Percentiles rank a stretch among this genome's conserved stretches.
phyloP scores from a whole-genome alignment of 2,329 filamentous ascomycete genomes.

The Pseudogymnoascus verrucosus region DNA sequence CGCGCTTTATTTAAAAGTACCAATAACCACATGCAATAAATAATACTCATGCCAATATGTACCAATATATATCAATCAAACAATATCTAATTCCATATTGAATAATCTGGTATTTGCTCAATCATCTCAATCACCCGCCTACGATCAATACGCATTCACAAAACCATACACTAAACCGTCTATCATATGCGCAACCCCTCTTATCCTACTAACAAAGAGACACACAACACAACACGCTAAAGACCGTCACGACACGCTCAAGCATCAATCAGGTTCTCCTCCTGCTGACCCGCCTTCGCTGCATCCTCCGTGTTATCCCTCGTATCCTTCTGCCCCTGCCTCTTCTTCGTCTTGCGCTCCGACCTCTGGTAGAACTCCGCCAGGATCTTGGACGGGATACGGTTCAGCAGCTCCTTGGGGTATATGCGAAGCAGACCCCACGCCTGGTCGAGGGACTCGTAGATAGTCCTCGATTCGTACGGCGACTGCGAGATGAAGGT shows the following conservation, averaged over 20 bases:
- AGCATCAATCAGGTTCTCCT: slow-evolving; percentile 56
- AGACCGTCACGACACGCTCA: slow-evolving; percentile 25
- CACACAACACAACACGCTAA: not conserved
- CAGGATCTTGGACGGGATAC: slow-evolving; percentile 75
- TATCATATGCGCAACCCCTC: slow-evolving; percentile 7
- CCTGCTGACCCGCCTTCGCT: slow-evolving; percentile 34
- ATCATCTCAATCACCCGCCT: not conserved
- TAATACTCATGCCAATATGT: not conserved
- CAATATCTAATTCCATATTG: slow-evolving; percentile 2
- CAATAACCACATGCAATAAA: not conserved
- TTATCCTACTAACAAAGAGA: slow-evolving; percentile 6
- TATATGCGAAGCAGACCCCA: slow-evolving; percentile 96
- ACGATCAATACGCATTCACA: not conserved
- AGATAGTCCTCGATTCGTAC: slow-evolving; percentile 87
- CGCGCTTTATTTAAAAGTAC: not conserved
- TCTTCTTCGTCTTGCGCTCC: slow-evolving; percentile 55
- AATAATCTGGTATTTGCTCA: slow-evolving; percentile 7
- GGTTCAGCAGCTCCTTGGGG: slow-evolving; percentile 96
- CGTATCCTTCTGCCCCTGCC: slow-evolving; percentile 39
- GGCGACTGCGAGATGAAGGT: slow-evolving; percentile 87
- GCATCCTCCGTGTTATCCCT: slow-evolving; percentile 30
- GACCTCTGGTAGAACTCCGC: slow-evolving; percentile 75
- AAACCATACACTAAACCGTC: slow-evolving; percentile 4
- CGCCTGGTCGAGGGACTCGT: slow-evolving; percentile 88
- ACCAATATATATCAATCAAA: not conserved